A percentile compares a stretch with the other conserved stretches of the same genome.
Conservation (phyloP, 2,329 filamentous ascomycete genomes). For the Elsinoe necatrix region DNA sequence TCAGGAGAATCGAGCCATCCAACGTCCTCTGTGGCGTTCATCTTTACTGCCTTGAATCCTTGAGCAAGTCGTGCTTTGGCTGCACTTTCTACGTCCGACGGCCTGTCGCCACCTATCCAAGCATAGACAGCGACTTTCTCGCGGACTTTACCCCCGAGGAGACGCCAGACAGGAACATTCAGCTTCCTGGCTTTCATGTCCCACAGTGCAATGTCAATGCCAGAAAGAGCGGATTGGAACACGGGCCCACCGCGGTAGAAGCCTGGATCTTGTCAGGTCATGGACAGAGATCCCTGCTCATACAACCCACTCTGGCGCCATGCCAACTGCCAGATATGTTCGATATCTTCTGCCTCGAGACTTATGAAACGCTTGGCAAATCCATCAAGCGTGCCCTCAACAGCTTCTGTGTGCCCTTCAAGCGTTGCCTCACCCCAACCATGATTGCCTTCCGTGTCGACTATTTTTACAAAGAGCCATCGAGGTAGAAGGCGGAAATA, state of each 20-base stretch:
- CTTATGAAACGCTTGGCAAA: conserved; percentile 55
- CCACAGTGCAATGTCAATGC: conserved; percentile 73
- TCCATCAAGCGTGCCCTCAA: conserved; percentile 64
- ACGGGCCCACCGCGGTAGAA: conserved; percentile 75
- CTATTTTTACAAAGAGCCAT: conserved; percentile 72
- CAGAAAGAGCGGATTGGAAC: conserved; percentile 69
- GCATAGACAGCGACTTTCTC: conserved; percentile 64
- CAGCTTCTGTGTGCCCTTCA: conserved; percentile 64
- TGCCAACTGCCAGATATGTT: conserved; percentile 69
- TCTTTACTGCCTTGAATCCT: conserved; percentile 62
- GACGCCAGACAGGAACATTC: conserved; percentile 61
- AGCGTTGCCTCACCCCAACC: conserved; percentile 71
- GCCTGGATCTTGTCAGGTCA: conserved; percentile 28
- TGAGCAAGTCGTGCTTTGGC: conserved; percentile 48
- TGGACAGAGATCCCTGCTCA: conserved; percentile 23
- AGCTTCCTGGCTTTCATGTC: conserved; percentile 61
- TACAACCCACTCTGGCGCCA: conserved; percentile 45
- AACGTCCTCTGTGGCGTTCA: conserved; percentile 71
- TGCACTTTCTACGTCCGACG: conserved; percentile 52
- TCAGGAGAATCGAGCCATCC: conserved; percentile 68
- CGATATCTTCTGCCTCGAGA: conserved; percentile 66
- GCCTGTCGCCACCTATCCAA: conserved; percentile 70
- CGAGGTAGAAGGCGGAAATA: conserved; percentile 67
- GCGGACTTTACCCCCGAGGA: conserved; percentile 66
- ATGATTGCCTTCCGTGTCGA: conserved; percentile 53